These are phyloP conservation scores for Bryoglossum gracile DNA, from an alignment of 495 filamentous ascomycete species.

Conservation along the genomic window DNA sequence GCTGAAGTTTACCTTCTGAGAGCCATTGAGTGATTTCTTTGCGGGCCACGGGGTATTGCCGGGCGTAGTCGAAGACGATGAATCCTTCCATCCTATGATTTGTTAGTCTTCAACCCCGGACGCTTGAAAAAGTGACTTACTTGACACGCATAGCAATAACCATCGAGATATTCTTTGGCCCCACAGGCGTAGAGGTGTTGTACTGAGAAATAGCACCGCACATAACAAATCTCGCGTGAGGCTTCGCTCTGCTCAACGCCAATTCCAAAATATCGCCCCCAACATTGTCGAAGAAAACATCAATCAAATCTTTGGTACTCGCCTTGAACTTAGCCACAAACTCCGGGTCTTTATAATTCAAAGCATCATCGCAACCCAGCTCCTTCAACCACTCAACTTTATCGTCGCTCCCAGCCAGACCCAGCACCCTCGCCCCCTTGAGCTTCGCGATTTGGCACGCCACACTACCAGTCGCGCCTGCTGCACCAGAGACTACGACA, in stretches of 20 bases:
- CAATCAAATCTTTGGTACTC: constrained; percentile 55
- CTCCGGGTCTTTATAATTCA: constrained; percentile 57
- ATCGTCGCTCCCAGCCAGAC: constrained; percentile 57
- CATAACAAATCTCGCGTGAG: constrained; percentile 50
- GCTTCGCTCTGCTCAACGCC: constrained; percentile 48
- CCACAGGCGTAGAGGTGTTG: constrained; percentile 28
- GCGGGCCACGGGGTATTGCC: constrained; percentile 28
- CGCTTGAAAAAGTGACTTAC: background rate
- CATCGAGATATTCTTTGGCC: constrained; percentile 35
- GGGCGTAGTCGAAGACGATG: constrained; percentile 48
- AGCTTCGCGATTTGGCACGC: constrained; percentile 64
- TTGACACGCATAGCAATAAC: constrained; percentile 34
- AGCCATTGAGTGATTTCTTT: constrained; percentile 45
- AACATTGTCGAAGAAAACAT: constrained; percentile 69
- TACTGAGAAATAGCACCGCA: constrained; percentile 48
- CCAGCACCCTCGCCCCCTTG: constrained; percentile 50
- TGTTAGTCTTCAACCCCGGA: constrained; percentile 23
- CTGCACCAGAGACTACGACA: constrained; percentile 61
- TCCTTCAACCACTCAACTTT: constrained; percentile 55
- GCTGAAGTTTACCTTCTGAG: constrained; percentile 46
- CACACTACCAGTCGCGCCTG: constrained; percentile 62
- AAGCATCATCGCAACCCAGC: constrained; percentile 56
- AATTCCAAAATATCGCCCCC: constrained; percentile 59
- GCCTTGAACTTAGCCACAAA: constrained; percentile 51
- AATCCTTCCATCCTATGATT: constrained; percentile 47